These are phyloP conservation scores for Amanita exitialis DNA, from an alignment of 768 basidiomycete species.

Conservation along the genomic window DNA sequence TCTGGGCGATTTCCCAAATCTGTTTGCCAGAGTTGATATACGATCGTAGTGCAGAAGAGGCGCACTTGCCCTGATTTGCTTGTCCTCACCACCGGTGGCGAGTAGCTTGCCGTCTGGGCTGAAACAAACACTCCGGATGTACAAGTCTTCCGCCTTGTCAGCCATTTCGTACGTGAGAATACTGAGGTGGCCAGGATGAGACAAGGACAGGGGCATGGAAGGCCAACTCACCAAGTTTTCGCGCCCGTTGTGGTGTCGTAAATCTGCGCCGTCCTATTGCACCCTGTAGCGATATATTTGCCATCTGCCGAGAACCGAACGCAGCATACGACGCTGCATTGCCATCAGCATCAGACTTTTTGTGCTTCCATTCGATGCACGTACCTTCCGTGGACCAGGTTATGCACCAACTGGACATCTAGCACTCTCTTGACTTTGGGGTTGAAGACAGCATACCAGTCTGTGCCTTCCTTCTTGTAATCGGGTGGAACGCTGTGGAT, in stretches of 20 bases:
- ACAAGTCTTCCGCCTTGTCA: conserved; percentile 19
- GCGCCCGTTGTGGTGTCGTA: conserved; percentile 83
- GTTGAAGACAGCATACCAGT: conserved; percentile 89
- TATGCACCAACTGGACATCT: conserved; percentile 76
- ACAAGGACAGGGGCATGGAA: not conserved
- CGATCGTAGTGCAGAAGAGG: conserved; percentile 10
- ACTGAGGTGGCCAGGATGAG: conserved; percentile 7
- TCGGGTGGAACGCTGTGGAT: conserved; percentile 35
- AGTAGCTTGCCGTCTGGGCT: conserved; percentile 85
- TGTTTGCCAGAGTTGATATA: conserved; percentile 16
- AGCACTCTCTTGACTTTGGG: conserved; percentile 67
- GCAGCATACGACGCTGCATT: conserved; percentile 58
- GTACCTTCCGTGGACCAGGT: conserved; percentile 82
- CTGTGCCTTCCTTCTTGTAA: conserved; percentile 62
- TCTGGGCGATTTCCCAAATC: conserved; percentile 89
- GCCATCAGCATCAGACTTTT: not conserved
- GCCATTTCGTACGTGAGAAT: conserved; percentile 21
- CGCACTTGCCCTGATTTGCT: conserved; percentile 67
- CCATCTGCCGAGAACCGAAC: conserved; percentile 93
- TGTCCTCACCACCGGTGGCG: conserved; percentile 91
- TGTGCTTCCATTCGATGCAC: conserved; percentile 10
- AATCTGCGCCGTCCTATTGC: conserved; percentile 92
- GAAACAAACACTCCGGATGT: conserved; percentile 65
- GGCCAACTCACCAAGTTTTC: conserved; percentile 62
- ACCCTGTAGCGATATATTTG: conserved; percentile 88